Evolutionary conservation across 2,329 filamentous ascomycete species (phyloP).

Genomic region (Hypoxylon sp.): DNA sequence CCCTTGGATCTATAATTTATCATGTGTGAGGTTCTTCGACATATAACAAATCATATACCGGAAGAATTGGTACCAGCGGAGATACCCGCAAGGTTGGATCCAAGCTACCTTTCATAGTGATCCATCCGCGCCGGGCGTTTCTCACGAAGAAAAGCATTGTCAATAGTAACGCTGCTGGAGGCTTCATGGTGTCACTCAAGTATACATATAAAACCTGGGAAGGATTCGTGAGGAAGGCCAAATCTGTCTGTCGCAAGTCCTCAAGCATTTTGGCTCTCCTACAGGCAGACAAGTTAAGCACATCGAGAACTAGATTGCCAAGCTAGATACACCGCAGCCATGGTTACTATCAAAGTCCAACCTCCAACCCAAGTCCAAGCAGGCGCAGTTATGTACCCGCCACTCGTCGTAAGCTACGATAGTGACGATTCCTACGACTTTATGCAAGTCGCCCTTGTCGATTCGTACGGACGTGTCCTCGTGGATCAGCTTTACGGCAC

Average conservation of each 20-base stretch:
- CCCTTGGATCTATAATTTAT: constrained; percentile 17
- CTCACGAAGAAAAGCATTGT: constrained; percentile 19
- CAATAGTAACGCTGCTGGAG: constrained; percentile 6
- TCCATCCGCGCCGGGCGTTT: constrained; percentile 13
- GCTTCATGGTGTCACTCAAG: constrained; percentile 26
- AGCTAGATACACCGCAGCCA: constrained; percentile 24
- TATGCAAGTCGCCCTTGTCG: constrained; percentile 44
- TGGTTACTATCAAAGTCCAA: constrained; percentile 47
- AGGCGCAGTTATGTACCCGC: constrained; percentile 47
- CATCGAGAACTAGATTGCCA: constrained; percentile 13
- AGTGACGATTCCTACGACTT: constrained; percentile 42
- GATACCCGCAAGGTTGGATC: constrained; percentile 10
- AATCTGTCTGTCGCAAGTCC: neutral
- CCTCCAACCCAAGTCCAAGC: constrained; percentile 46
- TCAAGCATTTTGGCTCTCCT: constrained; percentile 20
- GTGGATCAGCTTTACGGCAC: constrained; percentile 44
- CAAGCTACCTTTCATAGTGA: neutral
- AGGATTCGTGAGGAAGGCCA: constrained; percentile 5
- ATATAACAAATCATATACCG: constrained; percentile 31
- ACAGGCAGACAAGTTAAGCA: constrained; percentile 14
- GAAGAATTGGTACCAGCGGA: constrained; percentile 15
- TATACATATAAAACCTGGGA: constrained; percentile 31
- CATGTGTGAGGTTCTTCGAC: constrained; percentile 10
- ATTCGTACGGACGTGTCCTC: constrained; percentile 42
- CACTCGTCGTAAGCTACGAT: constrained; percentile 45